Evolutionary conservation across 73 alveolate genomes (phyloP), one percentile per base, ranked within the genome.

Genomic region (Tetrahymena malaccensis): DNA sequence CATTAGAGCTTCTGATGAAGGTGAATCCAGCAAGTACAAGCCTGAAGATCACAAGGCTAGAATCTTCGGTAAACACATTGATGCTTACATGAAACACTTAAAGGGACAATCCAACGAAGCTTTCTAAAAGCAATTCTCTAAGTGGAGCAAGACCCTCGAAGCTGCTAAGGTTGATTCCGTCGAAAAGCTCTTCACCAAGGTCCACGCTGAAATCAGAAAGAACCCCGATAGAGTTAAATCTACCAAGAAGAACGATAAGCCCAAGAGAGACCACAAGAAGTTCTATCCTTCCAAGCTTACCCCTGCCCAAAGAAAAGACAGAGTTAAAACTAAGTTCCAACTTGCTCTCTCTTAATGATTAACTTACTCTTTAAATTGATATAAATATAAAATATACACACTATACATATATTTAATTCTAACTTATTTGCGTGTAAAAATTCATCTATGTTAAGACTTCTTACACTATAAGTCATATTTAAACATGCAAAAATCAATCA

Each of bases 31-130:
- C 85, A 96, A 97, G 96, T 98, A 97, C 98, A 98, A 98, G 96
- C 99, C 99, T 38, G 98, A 97, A 96, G 99, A 85, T 94, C 99
- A 98, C 99, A 99, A 99, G 97, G 99, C 98, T 37, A 98, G 99
- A 98, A 99, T 99, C 98, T 99, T 97, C 96, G 99, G 99, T 57
- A 97, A 94, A 94, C 99, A 99, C 97, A 99, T 99, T 94, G 99
- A 98, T 95, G 96, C 97, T 70, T 99, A 98, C 98, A 98, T 98
- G 99, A 99, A 98, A 44, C 94, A 96, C 44, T 98, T 98, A 96
- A 97, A 98, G 95, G 97, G 97, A 95, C 98, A 98, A 94, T 97
- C 97, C 94, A 98, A 95, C 83, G 99, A 94, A 33, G 97, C 96
- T 95, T 98, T 94, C 98, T 96, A 94, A 89, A 96, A 94, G 93